Percentiles rank a stretch among this genome's conserved stretches.
phyloP scores from a whole-genome alignment of 2,329 filamentous ascomycete genomes.

The Diaporthe destruens region DNA sequence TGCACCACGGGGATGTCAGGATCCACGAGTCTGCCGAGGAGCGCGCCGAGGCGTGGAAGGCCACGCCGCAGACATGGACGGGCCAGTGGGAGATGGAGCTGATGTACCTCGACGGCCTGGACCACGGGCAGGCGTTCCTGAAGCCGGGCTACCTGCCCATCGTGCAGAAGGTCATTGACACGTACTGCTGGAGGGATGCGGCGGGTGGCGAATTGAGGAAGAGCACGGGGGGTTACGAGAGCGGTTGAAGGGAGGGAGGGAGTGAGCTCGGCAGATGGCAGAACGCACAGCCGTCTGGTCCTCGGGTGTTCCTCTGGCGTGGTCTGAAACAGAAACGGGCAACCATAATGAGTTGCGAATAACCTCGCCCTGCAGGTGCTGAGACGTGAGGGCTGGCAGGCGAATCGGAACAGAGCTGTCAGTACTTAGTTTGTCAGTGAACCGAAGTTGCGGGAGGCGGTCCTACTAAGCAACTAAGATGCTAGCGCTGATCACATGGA shows the following conservation, averaged over 20 bases:
- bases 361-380: slow-evolving; percentile 6
- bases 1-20: slow-evolving; percentile 12
- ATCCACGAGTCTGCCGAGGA: not conserved
- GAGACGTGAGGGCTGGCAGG: slow-evolving; percentile 26
- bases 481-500: slow-evolving; percentile 21
- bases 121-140: slow-evolving; percentile 14
- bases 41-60: slow-evolving; percentile 1
- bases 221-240: slow-evolving; percentile 21
- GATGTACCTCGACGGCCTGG: slow-evolving; percentile 23
- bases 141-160: slow-evolving; percentile 10
- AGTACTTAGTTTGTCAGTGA: too few relatives aligned
- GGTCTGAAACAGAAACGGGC: slow-evolving; percentile 25
- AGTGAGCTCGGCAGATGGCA: not conserved
- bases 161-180: slow-evolving; percentile 13
- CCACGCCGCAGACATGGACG: slow-evolving; percentile 42
- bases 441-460: slow-evolving; percentile 2
- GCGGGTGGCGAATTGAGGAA: slow-evolving; percentile 15
- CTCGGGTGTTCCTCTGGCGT: slow-evolving; percentile 9
- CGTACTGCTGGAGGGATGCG: slow-evolving; percentile 12
- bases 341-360: slow-evolving; percentile 18
- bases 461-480: not conserved
- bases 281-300: too few relatives aligned
- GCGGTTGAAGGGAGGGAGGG: not conserved
- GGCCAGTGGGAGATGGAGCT: slow-evolving; percentile 39
- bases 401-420: slow-evolving; percentile 28